A percentile compares a stretch with the other conserved stretches of the same genome.
Conservation (phyloP, 192 early-diverging fungal species). For the Linnemannia elongata region DNA sequence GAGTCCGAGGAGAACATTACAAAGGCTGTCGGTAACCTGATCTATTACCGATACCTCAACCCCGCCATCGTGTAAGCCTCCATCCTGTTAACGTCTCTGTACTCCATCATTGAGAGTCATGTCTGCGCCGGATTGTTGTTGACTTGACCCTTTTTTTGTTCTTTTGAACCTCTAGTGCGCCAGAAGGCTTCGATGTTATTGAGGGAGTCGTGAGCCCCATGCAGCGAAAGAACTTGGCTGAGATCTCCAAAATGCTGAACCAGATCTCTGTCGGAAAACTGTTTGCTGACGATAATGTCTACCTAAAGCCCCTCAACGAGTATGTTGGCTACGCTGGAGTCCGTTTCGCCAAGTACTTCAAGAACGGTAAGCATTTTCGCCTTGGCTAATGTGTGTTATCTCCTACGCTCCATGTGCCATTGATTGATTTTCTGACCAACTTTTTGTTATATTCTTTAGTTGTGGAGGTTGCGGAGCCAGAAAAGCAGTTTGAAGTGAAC, state of each 20-base stretch:
- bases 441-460: constrained; percentile 59
- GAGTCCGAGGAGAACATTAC: constrained; percentile 85
- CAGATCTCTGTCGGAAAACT: constrained; percentile 93
- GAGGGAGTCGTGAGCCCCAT: constrained; percentile 85
- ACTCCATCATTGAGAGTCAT: not conserved
- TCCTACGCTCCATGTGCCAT: not conserved
- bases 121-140: not conserved
- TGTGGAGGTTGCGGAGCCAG: constrained; percentile 87
- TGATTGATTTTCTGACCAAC: not conserved
- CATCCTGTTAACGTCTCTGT: not conserved
- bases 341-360: constrained; percentile 89
- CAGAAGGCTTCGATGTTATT: constrained; percentile 97
- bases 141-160: constrained; percentile 19
- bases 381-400: not conserved
- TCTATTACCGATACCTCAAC: constrained; percentile 99
- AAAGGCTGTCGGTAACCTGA: constrained; percentile 92
- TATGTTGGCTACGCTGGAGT: constrained; percentile 84
- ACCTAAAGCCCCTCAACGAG: constrained; percentile 81
- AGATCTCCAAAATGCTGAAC: constrained; percentile 94
- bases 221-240: constrained; percentile 97
- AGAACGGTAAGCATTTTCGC: constrained; percentile 66
- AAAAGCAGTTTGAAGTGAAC: constrained; percentile 92
- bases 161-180: constrained; percentile 72
- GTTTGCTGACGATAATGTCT: constrained; percentile 79
- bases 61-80: constrained; percentile 90